A percentile compares a stretch with the other conserved stretches of the same genome.
Evolutionary conservation across 192 early-diverging fungal species (phyloP).

Genomic region (Coemansia sp.): DNA sequence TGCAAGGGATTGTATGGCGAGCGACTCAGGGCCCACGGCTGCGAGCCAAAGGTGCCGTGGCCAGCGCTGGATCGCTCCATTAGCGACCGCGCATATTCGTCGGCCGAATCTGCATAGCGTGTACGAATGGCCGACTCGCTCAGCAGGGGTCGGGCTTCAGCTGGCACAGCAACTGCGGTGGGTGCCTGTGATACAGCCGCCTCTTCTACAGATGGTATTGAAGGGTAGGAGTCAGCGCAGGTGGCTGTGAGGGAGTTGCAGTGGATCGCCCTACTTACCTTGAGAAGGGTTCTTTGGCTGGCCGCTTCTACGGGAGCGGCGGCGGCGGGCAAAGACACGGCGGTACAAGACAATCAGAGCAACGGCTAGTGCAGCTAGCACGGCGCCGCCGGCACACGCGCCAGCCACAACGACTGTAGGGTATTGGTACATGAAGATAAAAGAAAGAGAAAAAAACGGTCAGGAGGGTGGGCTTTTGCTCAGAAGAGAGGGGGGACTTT

Average conservation of each 20-base stretch:
- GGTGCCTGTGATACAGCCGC: constrained; percentile 2
- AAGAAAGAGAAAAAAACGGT: constrained; percentile 6
- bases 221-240: no score
- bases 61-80: constrained; percentile 14
- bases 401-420: constrained; percentile 13
- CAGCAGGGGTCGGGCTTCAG: constrained; percentile 45
- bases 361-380: constrained; percentile 8
- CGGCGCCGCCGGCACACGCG: constrained; percentile 15
- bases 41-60: constrained; percentile 3
- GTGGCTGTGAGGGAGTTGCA: not conserved
- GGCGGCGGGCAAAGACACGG: constrained; percentile 11
- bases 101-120: constrained; percentile 29
- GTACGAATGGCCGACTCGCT: constrained; percentile 47
- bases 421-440: constrained; percentile 4
- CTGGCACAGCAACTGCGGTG: not conserved
- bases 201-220: constrained; percentile 7
- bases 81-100: constrained; percentile 47
- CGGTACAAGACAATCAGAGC: constrained; percentile 7
- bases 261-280: no score
- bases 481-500: no score
- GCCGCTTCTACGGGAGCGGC: constrained; percentile 5
- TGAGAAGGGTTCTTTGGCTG: not conserved
- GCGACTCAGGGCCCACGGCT: constrained; percentile 10
- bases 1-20: constrained; percentile 18
- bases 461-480: no score